A percentile compares a stretch with the other conserved stretches of the same genome.
These are phyloP conservation scores for Torulaspora indica DNA, from an alignment of 805 yeast species.

Conservation along the genomic window DNA sequence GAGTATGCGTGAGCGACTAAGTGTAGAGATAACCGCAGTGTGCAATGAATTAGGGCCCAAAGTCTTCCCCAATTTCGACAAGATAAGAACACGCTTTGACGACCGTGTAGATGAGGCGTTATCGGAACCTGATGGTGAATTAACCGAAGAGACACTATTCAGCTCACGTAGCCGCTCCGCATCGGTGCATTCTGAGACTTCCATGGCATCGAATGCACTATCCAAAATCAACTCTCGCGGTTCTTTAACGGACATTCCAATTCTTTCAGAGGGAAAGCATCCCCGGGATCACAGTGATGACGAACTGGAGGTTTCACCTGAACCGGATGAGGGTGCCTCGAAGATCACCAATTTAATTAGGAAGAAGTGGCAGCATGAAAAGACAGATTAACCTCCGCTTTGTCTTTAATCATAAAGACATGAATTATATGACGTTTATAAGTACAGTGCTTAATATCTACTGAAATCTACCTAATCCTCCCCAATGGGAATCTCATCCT, in stretches of 20 bases:
- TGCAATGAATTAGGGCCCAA: constrained; percentile 83
- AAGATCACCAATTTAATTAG: constrained; percentile 28
- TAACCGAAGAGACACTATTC: constrained; percentile 9
- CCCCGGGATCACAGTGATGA: constrained; percentile 11
- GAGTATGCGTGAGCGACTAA: constrained; percentile 52
- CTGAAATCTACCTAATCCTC: constrained; percentile 53
- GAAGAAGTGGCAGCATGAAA: constrained; percentile 28
- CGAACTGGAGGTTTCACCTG: constrained; percentile 11
- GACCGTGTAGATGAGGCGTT: constrained; percentile 5
- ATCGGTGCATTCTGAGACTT: constrained; percentile 28
- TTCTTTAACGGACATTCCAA: constrained; percentile 60
- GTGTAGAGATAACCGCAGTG: constrained; percentile 67
- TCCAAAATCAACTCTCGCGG: constrained; percentile 59
- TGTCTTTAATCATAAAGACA: neutral
- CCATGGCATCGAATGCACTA: constrained; percentile 51
- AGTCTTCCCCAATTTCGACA: constrained; percentile 80
- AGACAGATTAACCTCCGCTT: constrained; percentile 16
- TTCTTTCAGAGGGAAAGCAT: constrained; percentile 39
- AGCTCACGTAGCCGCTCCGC: constrained; percentile 28
- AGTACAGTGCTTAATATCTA: neutral
- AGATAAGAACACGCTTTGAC: constrained; percentile 16
- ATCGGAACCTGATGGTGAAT: constrained; percentile 3
- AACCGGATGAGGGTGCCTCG: constrained; percentile 12
- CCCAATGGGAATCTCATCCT: constrained; percentile 96
- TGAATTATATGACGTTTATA: neutral